phyloP scores from a whole-genome alignment of 805 yeast species.

The Candida bentonensis region DNA sequence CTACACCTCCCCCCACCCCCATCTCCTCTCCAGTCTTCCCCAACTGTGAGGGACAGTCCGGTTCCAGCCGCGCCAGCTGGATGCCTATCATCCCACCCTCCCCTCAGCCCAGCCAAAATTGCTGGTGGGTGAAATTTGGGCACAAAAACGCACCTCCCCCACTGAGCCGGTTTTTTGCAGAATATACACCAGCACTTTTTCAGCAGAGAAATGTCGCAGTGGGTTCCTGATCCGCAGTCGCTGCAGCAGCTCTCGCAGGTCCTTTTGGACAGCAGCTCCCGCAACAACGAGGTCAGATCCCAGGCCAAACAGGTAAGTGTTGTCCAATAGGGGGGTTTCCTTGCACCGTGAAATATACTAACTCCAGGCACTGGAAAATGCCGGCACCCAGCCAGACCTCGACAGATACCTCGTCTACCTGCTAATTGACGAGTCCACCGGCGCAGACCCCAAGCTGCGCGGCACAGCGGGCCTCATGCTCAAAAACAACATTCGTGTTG shows the following conservation, averaged over 20 bases:
- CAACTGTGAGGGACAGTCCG: no score
- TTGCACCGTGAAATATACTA: neutral
- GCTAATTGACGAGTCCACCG: conserved; percentile 38
- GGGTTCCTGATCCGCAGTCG: conserved; percentile 56
- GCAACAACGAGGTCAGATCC: conserved; percentile 37
- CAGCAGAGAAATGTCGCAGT: conserved; percentile 30
- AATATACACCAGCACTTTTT: no score
- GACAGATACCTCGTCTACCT: conserved; percentile 67
- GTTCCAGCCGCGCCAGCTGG: no score
- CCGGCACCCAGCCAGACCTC: conserved; percentile 59
- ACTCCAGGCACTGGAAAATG: conserved; percentile 46
- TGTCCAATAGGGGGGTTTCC: neutral
- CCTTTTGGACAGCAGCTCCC: conserved; percentile 57
- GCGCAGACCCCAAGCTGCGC: conserved; percentile 40
- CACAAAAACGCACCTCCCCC: no score
- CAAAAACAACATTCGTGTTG: conserved; percentile 52
- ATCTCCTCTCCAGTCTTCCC: no score
- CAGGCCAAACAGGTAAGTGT: conserved; percentile 43
- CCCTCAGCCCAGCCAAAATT: no score
- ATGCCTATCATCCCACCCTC: no score
- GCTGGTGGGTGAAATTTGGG: no score
- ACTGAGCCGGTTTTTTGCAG: no score
- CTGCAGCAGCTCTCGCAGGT: conserved; percentile 51
- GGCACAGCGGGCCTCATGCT: conserved; percentile 82
- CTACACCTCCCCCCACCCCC: no score